Percentiles rank a stretch among this genome's conserved stretches.
phyloP scores from a whole-genome alignment of 225 moss, liverwort and hornwort genomes.

The Bryum argenteum region DNA sequence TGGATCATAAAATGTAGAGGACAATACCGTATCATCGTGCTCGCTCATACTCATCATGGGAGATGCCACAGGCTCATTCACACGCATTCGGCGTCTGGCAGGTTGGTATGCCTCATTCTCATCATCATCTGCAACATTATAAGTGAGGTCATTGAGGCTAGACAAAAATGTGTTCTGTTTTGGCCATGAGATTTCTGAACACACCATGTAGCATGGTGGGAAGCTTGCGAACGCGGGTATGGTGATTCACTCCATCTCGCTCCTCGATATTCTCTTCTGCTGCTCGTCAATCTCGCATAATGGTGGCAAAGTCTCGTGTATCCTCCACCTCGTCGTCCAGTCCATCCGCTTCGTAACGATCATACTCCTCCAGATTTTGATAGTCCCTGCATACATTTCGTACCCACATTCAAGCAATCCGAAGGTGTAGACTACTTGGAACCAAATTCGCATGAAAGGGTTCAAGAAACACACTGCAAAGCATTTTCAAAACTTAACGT shows the following conservation, averaged over 20 bases:
- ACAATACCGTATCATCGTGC: constrained; percentile 44
- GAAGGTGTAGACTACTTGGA: too few relatives aligned
- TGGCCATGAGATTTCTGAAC: not conserved
- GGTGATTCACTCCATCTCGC: constrained; percentile 33
- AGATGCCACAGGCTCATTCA: constrained; percentile 45
- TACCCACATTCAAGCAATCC: too few relatives aligned
- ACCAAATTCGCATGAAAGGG: too few relatives aligned
- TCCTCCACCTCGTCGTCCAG: constrained; percentile 86
- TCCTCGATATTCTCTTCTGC: constrained; percentile 65
- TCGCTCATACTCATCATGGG: constrained; percentile 59
- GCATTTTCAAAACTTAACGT: too few relatives aligned
- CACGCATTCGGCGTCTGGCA: constrained; percentile 55
- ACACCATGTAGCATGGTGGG: constrained; percentile 66
- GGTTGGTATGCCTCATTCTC: constrained; percentile 57
- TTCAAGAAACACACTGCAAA: too few relatives aligned
- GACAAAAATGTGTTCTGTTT: not conserved
- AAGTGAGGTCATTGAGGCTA: not conserved
- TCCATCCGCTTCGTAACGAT: constrained; percentile 77
- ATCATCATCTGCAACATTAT: constrained; percentile 46
- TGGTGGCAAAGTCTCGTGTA: constrained; percentile 60
- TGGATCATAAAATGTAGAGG: too few relatives aligned
- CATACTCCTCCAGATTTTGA: constrained; percentile 63
- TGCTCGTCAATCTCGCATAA: constrained; percentile 68
- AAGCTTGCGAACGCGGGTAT: constrained; percentile 60
- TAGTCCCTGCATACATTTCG: constrained; percentile 62